These are phyloP conservation scores for Colletotrichum sp. DNA, from an alignment of 2,329 filamentous ascomycete genomes.

Conservation along the genomic window DNA sequence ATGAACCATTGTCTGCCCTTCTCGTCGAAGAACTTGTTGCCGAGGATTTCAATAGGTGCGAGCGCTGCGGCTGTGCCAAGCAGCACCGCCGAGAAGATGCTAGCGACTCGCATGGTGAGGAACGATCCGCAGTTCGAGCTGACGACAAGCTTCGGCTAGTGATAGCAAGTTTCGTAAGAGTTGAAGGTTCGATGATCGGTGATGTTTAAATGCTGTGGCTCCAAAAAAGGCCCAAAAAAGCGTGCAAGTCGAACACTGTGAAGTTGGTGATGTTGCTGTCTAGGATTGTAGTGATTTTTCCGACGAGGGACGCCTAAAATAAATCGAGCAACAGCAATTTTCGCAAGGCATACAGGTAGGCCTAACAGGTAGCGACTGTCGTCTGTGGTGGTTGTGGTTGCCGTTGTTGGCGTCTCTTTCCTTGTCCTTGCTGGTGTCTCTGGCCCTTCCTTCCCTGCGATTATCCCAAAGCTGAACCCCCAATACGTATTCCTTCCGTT, in stretches of 20 bases:
- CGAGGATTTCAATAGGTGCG: slow-evolving; percentile 60
- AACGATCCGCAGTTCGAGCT: not conserved
- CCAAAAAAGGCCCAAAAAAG: not conserved
- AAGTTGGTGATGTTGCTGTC: not conserved
- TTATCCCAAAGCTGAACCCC: not conserved
- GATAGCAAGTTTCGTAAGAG: not conserved
- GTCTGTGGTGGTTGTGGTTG: not conserved
- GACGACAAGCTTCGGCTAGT: not conserved
- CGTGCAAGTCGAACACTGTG: not conserved
- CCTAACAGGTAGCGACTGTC: not conserved
- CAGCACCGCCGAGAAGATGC: slow-evolving; percentile 37
- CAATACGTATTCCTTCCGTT: not conserved
- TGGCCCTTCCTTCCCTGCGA: not conserved
- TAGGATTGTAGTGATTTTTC: not conserved
- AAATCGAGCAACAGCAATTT: not conserved
- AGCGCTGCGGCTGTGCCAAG: slow-evolving; percentile 44
- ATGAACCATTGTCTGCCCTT: slow-evolving; percentile 84
- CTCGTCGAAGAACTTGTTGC: slow-evolving; percentile 85
- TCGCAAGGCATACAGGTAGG: not conserved
- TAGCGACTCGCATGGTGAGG: slow-evolving; percentile 41
- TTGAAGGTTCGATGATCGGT: not conserved
- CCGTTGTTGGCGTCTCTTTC: not conserved
- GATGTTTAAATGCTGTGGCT: not conserved
- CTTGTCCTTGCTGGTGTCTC: not conserved
- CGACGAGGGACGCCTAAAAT: not conserved